Base-by-base conservation (phyloP, 2,329 filamentous ascomycete species). In the Leptographium galeiforme region DNA sequence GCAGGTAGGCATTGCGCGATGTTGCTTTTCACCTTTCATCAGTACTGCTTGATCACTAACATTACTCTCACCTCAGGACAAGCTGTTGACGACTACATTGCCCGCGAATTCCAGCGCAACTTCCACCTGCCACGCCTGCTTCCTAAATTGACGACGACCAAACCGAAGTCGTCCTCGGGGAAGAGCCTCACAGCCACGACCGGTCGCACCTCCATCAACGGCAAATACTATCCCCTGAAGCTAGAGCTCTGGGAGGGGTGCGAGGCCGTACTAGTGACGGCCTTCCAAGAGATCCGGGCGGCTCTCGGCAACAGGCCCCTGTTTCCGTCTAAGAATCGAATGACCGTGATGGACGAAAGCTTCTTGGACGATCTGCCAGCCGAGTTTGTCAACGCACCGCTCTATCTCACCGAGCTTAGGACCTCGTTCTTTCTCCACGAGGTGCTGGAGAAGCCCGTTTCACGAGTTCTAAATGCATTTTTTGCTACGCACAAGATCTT, bases 401-500 rank as follows among this genome's bases (percentile, higher is more conserved):
- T 54, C 44, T 52, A 51, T 14, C 13, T 44, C 50, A 55, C 52
- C 46, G 50, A 55, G 40, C 6, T 14, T 38, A 48, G 36, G 38
- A 54, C 52, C 5, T 50, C 45, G 10, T 16, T 43, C 36, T 56
- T 53, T 38, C 49, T 56, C 14, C 39, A 54, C 36, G 13, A 50
- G n/a, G 36, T 46, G 45, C 33, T 54, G 40, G 49, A 56, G 46
- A 54, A 41, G 46, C 52, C 55, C 2, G 34, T 36, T n/a, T 46
- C 54, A 46, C 45, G 50, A 11, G 25, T 56, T 16, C 25, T 56
- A 16, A 56, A 56, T n/a, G 52, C 55, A n/a, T n/a, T n/a, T n/a
- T n/a, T n/a, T 25, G 33, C 40, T 6, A 44, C 12, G 12, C 13
- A 46, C 30, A 52, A 52, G 50, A 25, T 55, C n/a, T 46, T 32